These are phyloP conservation scores for Mycena polygramma DNA, from an alignment of 768 basidiomycete genomes.

Conservation along the genomic window DNA sequence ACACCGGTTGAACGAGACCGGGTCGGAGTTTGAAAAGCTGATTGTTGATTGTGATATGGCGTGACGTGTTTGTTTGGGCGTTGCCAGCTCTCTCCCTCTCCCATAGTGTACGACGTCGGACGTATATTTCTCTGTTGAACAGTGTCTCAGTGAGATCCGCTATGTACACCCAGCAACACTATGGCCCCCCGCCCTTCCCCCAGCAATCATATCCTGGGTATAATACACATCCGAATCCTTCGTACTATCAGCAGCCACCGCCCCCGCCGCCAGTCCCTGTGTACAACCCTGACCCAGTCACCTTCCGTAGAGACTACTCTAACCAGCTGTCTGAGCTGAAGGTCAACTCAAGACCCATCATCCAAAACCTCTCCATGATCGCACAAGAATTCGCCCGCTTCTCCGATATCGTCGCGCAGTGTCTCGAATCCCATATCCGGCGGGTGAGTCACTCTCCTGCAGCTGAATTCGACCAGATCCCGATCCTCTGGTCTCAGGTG, in stretches of 20 bases:
- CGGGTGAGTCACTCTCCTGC: constrained; percentile 76
- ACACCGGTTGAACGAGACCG: too few relatives aligned
- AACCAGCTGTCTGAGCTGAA: constrained; percentile 83
- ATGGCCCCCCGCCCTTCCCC: constrained; percentile 61
- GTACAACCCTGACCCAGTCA: constrained; percentile 72
- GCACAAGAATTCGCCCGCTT: constrained; percentile 89
- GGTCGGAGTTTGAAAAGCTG: not conserved
- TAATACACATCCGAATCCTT: constrained; percentile 27
- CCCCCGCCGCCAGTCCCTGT: constrained; percentile 56
- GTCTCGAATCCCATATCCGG: constrained; percentile 87
- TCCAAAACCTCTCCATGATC: constrained; percentile 91
- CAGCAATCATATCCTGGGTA: constrained; percentile 58
- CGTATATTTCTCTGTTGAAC: not conserved
- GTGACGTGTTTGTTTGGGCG: not conserved
- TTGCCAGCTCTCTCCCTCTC: constrained; percentile 1
- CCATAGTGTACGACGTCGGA: not conserved
- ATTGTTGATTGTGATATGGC: not conserved
- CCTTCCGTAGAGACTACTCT: constrained; percentile 85
- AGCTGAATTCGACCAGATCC: constrained; percentile 53
- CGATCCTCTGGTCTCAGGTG: constrained; percentile 66
- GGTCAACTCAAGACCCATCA: constrained; percentile 95
- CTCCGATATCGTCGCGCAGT: constrained; percentile 84
- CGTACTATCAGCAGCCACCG: constrained; percentile 54
- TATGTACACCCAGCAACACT: constrained; percentile 74
- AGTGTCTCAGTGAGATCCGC: not conserved